Evolutionary conservation across 345 rosid species (phyloP), one percentile per base, ranked within the genome.

Genomic region (Camelina sativa): DNA sequence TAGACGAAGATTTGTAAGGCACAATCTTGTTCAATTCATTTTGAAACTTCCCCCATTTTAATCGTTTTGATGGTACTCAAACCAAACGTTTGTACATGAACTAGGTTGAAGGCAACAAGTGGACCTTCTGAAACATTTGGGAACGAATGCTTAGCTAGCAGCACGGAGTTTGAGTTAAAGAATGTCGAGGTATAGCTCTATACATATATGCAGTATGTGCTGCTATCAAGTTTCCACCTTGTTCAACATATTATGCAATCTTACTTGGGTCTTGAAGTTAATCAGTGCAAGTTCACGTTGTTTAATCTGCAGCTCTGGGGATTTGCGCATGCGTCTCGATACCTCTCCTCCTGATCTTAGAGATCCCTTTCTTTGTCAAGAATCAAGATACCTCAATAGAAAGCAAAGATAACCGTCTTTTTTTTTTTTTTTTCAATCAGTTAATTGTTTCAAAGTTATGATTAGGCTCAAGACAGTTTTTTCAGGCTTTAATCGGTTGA

Each of bases 1-100:
- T 94, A 80, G 96, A 90, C 67, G 96, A 82, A 78, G 97, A 94
- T 77, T 75, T 91, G 98, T 94, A 84, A 91, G 98, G 82, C 53
- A 55, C 80, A n/a, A 23, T 77, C 52, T 78, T 1, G 8, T 6
- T 19, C 38, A 37, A 30, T 59, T 54, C 32, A 9, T 37, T 67
- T 52, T 23, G 0, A 61, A 71, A 37, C 46, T 23, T 62, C 12
- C 5, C 9, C 8, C 11, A 17, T 41, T 25, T 25, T 12, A 35
- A 46, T 4, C 8, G 1, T 65, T 54, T 48, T 64, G 40, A 35
- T 55, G 55, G 44, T 28, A 54, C 71, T 63, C 11, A 35, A 53
- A 69, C 69, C n/a, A 0, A 54, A 34, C 1, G 17, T 67, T 72
- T 47, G 28, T 51, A 58, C 71, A 58, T 77, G 57, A 62, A 78